Base-by-base conservation (phyloP, 257 asterid genomes). In the Cruciata laevipes region DNA sequence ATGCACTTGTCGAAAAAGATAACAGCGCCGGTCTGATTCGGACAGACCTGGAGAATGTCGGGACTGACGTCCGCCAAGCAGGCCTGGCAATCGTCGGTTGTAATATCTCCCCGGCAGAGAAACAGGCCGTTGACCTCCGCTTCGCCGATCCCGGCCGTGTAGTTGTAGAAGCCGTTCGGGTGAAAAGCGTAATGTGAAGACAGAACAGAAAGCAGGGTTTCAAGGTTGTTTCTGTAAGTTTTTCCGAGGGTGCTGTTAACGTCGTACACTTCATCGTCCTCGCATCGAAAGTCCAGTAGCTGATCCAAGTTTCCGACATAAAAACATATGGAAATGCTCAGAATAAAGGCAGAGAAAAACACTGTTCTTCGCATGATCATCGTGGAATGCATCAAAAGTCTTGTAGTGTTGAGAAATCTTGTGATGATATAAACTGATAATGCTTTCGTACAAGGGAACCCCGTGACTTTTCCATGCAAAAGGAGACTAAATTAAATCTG, bases 41-140 rank as follows among this genome's bases (percentile, higher is more conserved):
- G 77, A 25, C 81, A 77, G 0, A 11, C 13, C 38, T 1, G 37
- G 42, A 72, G 27, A 24, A 72, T 35, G 5, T 70, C 71, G 3
- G 3, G 38, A 6, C 5, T 2, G 2, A 65, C 68, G 11, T n/a
- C 61, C 21, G 52, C 9, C 27, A 69, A 49, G 16, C 77, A 75
- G 0, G 47, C 38, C 12, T 69, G 42, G 65, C 81, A 76, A 27
- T 12, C 65, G 11, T 52, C 3, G 0, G 14, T 1, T 1, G 40
- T 66, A 33, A 73, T 35, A 56, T 77, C 79, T 21, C 73, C 79
- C 12, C 75, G 71, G 30, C 81, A 79, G 24, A 73, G 67, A 30
- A 61, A 66, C 60, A 78, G 27, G 25, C 71, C 79, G 11, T 78
- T 40, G 17, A 33, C 71, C 0, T 68, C 31, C 2, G 8, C 74